Conservation (phyloP, 495 filamentous ascomycete species). For the Lophium mytilinum region DNA sequence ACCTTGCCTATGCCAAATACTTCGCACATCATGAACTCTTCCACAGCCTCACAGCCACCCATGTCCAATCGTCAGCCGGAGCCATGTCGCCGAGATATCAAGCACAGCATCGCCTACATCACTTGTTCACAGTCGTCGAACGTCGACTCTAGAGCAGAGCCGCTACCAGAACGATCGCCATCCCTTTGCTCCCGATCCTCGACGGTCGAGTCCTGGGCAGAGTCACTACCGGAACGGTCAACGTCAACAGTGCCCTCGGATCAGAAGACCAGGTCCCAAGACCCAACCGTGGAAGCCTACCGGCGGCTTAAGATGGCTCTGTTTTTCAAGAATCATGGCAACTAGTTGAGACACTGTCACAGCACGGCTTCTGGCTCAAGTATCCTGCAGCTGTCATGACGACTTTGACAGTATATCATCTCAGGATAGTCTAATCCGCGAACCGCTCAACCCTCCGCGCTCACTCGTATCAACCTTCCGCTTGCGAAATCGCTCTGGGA, state of each 20-base stretch:
- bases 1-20: too few species aligned
- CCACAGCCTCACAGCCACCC: background rate
- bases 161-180: background rate
- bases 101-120: background rate
- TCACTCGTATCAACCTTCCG: too few species aligned
- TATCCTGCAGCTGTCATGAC: too few species aligned
- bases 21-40: background rate
- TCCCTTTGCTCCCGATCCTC: slow-evolving; percentile 3
- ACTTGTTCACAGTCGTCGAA: background rate
- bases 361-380: too few species aligned
- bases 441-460: too few species aligned
- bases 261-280: background rate
- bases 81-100: background rate
- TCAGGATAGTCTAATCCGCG: too few species aligned
- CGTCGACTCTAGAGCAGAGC: background rate
- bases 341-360: background rate
- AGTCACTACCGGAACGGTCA: background rate
- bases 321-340: slow-evolving; percentile 7
- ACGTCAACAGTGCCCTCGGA: background rate
- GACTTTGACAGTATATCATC: too few species aligned
- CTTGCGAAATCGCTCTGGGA: too few species aligned
- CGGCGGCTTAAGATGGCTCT: slow-evolving; percentile 15
- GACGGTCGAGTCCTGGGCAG: slow-evolving; percentile 4
- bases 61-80: background rate
- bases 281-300: slow-evolving; percentile 22